Evolutionary conservation across 2,329 filamentous ascomycete genomes (phyloP), one percentile per base, ranked within the genome.

Genomic region (Aureobasidium sp.): DNA sequence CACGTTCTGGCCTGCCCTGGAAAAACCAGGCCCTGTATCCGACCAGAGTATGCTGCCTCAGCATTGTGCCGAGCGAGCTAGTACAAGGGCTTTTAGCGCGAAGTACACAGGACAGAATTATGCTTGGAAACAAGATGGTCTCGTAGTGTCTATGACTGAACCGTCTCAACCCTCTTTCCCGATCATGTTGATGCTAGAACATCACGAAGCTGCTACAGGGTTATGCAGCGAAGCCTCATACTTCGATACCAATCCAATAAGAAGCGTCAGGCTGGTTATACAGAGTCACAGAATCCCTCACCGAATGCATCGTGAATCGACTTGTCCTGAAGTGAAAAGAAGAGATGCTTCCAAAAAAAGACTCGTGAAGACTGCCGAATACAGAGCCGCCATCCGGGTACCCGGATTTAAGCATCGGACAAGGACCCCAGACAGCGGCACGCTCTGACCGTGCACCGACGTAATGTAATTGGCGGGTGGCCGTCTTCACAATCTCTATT

Each of bases 401-500:
- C 34, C 37, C 48, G 48, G 45, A 34, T 11, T 34, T 11, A 45
- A 7, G 31, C 31, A 14, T 15, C 45, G 25, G 45, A 48, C 31
- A 34, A 34, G 11, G 14, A 41, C 51, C 51, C 51, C 51, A 25
- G 37, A 55, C 22, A 5, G 4, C 39, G 51, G 37, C 41, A 36
- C 53, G 27, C 27, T 45, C 20, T 45, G 53, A 45, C 53, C 39
- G 31, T 27, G 36, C 25, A 5, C 25, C 42, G 42, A 58, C 42
- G 55, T 58, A 48, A 58, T 48, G 55, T 58, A 48, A 58, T 48
- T 8, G 8, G 12, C 29, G 42, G 42, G 42, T 42, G 36, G 14
- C 39, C 39, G 6, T 25, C 53, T 31, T 45, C 49, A 39, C 55
- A 58, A 58, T 58, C 55, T 58, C 55, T 58, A 58, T 48, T 57